phyloP scores from a whole-genome alignment of 176 grass and related monocot genomes.

The Zoysia pacifica region DNA sequence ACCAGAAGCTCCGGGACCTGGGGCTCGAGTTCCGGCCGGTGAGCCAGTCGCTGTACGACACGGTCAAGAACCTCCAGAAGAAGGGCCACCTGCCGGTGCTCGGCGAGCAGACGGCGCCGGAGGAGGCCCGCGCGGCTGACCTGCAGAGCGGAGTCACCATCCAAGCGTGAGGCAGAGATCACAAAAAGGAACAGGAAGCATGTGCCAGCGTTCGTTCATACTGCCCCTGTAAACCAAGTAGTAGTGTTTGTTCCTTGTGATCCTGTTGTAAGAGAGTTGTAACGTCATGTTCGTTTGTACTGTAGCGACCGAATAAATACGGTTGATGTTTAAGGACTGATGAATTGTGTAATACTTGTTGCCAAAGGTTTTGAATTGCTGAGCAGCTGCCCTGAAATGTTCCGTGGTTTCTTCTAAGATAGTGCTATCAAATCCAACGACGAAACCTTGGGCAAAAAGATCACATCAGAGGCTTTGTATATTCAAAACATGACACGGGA shows the following conservation, averaged over 20 bases:
- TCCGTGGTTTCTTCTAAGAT: not conserved
- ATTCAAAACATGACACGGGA: not conserved
- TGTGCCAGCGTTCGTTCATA: not conserved
- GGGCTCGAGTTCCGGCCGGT: conserved; percentile 68
- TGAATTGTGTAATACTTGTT: not conserved
- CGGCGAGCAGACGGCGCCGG: conserved; percentile 32
- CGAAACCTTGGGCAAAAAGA: not conserved
- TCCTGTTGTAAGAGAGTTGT: not conserved
- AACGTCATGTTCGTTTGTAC: conserved; percentile 31
- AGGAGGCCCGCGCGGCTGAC: not conserved
- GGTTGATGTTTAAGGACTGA: conserved; percentile 22
- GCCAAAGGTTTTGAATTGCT: not conserved
- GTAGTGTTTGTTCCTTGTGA: conserved; percentile 1
- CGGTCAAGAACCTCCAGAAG: conserved; percentile 78
- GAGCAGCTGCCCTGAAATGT: not conserved
- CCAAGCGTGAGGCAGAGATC: conserved; percentile 26
- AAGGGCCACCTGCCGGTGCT: conserved; percentile 69
- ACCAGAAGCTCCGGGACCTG: conserved; percentile 69
- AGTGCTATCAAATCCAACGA: too few relatives aligned
- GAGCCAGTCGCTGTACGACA: conserved; percentile 62
- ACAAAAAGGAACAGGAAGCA: not conserved
- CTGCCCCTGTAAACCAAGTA: conserved; percentile 12
- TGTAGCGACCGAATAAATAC: conserved; percentile 34
- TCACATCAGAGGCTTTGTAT: not conserved
- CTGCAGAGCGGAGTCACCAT: conserved; percentile 34